Base-by-base conservation (phyloP, 768 basidiomycete species). In the Royoungia palumana region DNA sequence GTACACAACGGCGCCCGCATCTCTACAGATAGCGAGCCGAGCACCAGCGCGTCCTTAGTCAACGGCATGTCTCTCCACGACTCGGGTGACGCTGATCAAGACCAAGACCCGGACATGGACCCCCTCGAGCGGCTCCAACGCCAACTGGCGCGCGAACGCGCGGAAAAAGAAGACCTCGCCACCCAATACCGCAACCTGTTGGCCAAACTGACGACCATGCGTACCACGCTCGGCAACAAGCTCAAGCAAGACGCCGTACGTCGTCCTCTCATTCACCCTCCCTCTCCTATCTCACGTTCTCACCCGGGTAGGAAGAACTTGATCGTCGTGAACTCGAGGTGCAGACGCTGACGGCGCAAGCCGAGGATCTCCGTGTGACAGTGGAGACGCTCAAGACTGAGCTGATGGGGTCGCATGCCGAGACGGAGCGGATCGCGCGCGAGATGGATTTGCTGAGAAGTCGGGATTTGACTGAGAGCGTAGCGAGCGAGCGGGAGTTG, bases 221-320 rank as follows among this genome's bases (percentile, higher is more conserved):
- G 94, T 20, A 89, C 85, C 32, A 89, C 90, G 19, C 75, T 98
- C 44, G 93, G 94, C 27, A 94, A 91, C 64, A 97, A 97, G 69
- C 76, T 98, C 47, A 84, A 89, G 67, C 91, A 95, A 67, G 96
- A 98, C 70, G 96, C 96, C 60, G 96, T 98, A 73, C 57, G 85
- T 78, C 4, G 17, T 35, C 32, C 11, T 38, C 27, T 41, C 14
- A 46, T 20, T 39, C 6, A 27, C 35, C 27, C 16, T 32, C 17
- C 30, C 11, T 35, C 27, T 28, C 30, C 19, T 14, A 12, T 12
- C n/a, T 11, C 32, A 19, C 34, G 21, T 32, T 3, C 32, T 16
- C 28, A 5, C 28, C 28, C 28, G 11, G 28, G 14, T 74, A 99
- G 95, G 96, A 98, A 83, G 96, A 98, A 77, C 85, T 99, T 36